Conservation (phyloP, 805 yeast genomes). For the Candida anglica region DNA sequence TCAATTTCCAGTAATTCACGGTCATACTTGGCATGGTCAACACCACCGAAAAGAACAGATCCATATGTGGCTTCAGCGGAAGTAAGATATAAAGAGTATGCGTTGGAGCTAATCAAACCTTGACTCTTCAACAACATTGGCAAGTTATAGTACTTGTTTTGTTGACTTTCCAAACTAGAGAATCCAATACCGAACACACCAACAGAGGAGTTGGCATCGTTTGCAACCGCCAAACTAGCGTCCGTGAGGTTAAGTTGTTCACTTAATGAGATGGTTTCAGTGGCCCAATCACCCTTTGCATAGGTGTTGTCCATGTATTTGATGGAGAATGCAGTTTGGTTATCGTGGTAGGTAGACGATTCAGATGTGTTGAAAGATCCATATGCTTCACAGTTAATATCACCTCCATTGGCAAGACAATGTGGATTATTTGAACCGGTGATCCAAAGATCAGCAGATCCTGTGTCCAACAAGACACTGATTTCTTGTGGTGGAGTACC, state of each 20-base stretch:
- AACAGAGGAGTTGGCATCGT: slow-evolving; percentile 13
- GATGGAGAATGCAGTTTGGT: slow-evolving; percentile 9
- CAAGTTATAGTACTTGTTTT: slow-evolving; percentile 13
- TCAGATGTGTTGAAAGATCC: slow-evolving; percentile 16
- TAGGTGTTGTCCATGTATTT: slow-evolving; percentile 11
- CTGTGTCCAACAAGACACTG: slow-evolving; percentile 28
- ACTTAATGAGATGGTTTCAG: slow-evolving; percentile 11
- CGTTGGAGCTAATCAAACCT: slow-evolving; percentile 36
- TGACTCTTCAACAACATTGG: slow-evolving; percentile 26
- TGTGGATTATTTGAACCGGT: slow-evolving; percentile 14
- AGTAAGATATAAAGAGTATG: slow-evolving; percentile 47
- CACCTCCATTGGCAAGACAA: slow-evolving; percentile 19
- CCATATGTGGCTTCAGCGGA: slow-evolving; percentile 25
- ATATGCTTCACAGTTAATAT: slow-evolving; percentile 14
- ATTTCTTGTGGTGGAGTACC: slow-evolving; percentile 18
- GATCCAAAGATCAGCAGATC: slow-evolving; percentile 31
- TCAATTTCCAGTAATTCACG: slow-evolving; percentile 30
- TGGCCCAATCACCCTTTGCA: slow-evolving; percentile 15
- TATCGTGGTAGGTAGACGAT: slow-evolving; percentile 12
- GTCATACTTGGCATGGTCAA: slow-evolving; percentile 36
- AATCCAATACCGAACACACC: slow-evolving; percentile 20
- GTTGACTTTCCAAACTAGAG: slow-evolving; percentile 8
- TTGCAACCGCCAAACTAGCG: slow-evolving; percentile 14
- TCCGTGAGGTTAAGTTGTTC: slow-evolving; percentile 7
- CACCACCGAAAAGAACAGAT: slow-evolving; percentile 39